A percentile compares a stretch with the other conserved stretches of the same genome.
Conservation (phyloP, 441 rosid species). For the Gossypium davidsonii region DNA sequence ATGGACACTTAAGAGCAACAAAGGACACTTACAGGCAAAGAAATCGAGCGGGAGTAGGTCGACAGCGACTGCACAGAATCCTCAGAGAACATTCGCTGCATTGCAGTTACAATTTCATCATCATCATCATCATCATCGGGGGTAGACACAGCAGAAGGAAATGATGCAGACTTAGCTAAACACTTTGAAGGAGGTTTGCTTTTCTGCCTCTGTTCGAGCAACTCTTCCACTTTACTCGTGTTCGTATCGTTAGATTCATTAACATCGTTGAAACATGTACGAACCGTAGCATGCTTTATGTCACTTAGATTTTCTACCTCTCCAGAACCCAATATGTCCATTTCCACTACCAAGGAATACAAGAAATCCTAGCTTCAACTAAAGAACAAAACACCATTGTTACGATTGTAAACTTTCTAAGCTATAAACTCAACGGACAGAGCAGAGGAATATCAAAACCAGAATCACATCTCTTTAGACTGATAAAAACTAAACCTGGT, state of each 20-base stretch:
- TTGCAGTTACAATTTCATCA: conserved; percentile 25
- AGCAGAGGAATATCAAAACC: not conserved
- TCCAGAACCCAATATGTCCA: conserved; percentile 32
- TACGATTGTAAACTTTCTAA: not conserved
- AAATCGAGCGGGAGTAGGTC: not conserved
- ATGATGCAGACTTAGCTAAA: conserved; percentile 20
- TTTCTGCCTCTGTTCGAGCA: conserved; percentile 16
- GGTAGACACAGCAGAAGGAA: conserved; percentile 21
- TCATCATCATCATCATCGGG: conserved; percentile 34
- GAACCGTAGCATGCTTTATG: conserved; percentile 16
- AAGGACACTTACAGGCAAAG: conserved; percentile 36
- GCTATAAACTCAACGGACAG: not conserved
- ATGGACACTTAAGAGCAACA: not conserved
- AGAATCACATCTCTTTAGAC: not conserved
- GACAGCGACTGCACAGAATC: conserved; percentile 3
- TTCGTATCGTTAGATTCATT: conserved; percentile 34
- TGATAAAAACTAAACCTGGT: not conserved
- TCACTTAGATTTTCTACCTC: conserved; percentile 35
- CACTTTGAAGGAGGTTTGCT: conserved; percentile 11
- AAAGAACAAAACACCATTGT: not conserved
- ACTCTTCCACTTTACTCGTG: conserved; percentile 29
- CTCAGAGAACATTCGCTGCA: conserved; percentile 33
- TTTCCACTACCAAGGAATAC: conserved; percentile 10
- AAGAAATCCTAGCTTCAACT: conserved; percentile 19
- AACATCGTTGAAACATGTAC: conserved; percentile 24